A percentile compares a stretch with the other conserved stretches of the same genome.
Conservation (phyloP, 352 stramenopile species). For the Pythium diclinum region DNA sequence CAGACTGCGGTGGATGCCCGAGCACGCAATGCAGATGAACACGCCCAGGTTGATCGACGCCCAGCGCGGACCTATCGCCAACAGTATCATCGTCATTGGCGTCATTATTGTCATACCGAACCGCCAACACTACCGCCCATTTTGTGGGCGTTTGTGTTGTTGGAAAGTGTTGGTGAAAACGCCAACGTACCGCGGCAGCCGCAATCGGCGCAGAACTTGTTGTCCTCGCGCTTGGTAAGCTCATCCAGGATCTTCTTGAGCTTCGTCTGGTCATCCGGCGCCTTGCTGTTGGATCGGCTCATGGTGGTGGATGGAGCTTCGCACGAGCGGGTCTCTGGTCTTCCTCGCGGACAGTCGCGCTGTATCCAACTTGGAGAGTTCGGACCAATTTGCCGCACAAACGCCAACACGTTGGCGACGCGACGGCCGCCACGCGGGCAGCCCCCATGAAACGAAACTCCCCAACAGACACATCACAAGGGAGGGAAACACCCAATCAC, state of each 20-base stretch:
- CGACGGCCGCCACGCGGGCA: constrained; percentile 24
- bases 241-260: constrained; percentile 88
- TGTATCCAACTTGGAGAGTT: constrained; percentile 4
- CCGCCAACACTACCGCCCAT: neutral
- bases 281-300: constrained; percentile 44
- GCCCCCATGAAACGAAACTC: constrained; percentile 21
- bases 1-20: constrained; percentile 91
- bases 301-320: constrained; percentile 28
- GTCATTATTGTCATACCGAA: neutral
- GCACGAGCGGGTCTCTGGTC: neutral
- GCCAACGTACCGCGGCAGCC: constrained; percentile 56
- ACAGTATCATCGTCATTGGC: constrained; percentile 25
- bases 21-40: constrained; percentile 95
- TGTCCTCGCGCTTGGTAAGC: constrained; percentile 89
- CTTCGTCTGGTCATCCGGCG: constrained; percentile 79
- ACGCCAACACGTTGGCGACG: neutral
- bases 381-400: neutral
- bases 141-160: constrained; percentile 6
- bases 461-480: constrained; percentile 17
- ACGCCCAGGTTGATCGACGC: constrained; percentile 92
- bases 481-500: constrained; percentile 23
- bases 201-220: constrained; percentile 91
- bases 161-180: neutral
- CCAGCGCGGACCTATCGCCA: constrained; percentile 75
- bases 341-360: neutral